Percentiles rank a stretch among this genome's conserved stretches.
These are phyloP conservation scores for Pyropia haitanensis DNA, from an alignment of 23 red algal genomes.

Conservation along the genomic window DNA sequence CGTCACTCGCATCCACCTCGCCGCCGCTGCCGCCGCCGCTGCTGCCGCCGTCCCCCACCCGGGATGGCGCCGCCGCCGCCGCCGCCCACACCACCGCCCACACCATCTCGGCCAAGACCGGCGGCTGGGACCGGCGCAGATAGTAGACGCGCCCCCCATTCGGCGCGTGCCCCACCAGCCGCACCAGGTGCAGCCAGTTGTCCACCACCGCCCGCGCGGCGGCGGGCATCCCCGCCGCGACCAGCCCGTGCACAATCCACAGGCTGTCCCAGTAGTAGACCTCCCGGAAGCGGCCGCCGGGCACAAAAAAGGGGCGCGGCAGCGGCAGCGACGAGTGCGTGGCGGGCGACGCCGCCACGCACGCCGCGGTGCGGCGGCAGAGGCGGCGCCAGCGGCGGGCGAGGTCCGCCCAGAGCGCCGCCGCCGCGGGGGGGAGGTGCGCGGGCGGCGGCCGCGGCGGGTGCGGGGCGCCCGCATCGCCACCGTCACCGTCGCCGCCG, in stretches of 20 bases:
- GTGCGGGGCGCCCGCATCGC: no score
- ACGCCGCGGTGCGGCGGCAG: conserved; percentile 4
- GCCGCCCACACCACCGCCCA: conserved; percentile 26
- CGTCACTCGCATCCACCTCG: no score
- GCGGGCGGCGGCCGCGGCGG: no score
- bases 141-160: conserved; percentile 92
- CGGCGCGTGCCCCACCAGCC: conserved; percentile 49
- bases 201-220: conserved; percentile 50
- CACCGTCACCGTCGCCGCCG: no score
- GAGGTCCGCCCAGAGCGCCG: not conserved
- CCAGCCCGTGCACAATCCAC: conserved; percentile 74
- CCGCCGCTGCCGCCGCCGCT: not conserved
- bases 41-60: not conserved
- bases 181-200: conserved; percentile 66
- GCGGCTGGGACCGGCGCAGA: conserved; percentile 81
- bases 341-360: conserved; percentile 6
- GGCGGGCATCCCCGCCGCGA: conserved; percentile 55
- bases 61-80: conserved; percentile 11
- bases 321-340: conserved; percentile 32
- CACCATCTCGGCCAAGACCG: conserved; percentile 61
- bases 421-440: no score
- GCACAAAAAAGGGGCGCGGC: conserved; percentile 64
- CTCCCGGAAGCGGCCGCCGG: conserved; percentile 92
- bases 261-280: conserved; percentile 93
- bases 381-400: conserved; percentile 3